These are phyloP conservation scores for Pythium volutum DNA, from an alignment of 352 stramenopile genomes.

Conservation along the genomic window DNA sequence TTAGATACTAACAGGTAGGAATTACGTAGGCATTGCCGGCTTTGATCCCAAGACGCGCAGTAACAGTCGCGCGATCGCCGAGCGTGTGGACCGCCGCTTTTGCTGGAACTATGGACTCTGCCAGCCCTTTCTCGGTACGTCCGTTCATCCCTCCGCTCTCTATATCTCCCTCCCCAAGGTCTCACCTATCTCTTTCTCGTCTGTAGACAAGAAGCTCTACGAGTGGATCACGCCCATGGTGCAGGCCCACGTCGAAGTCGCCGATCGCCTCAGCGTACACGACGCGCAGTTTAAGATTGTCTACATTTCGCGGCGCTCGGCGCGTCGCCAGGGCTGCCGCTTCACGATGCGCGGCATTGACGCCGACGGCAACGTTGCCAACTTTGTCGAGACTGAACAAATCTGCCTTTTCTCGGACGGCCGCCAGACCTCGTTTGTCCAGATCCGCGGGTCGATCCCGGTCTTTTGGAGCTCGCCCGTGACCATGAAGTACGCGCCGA, in stretches of 20 bases:
- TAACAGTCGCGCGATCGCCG: conserved; percentile 36
- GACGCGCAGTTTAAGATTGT: conserved; percentile 52
- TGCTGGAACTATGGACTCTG: conserved; percentile 91
- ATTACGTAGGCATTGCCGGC: conserved; percentile 40
- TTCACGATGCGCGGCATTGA: conserved; percentile 92
- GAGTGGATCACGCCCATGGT: conserved; percentile 65
- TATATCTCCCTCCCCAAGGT: too few species aligned
- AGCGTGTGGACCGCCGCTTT: conserved; percentile 81
- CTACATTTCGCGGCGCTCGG: conserved; percentile 65
- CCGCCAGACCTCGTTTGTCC: conserved; percentile 86
- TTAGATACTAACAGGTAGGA: neutral
- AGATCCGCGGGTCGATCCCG: conserved; percentile 95
- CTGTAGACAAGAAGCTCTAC: conserved; percentile 36
- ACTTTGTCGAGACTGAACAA: conserved; percentile 95
- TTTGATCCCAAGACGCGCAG: conserved; percentile 50
- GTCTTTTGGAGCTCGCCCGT: conserved; percentile 90
- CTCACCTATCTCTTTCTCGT: conserved; percentile 22
- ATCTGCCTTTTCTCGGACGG: conserved; percentile 60
- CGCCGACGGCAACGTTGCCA: conserved; percentile 85
- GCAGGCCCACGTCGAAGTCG: conserved; percentile 55
- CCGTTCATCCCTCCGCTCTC: neutral
- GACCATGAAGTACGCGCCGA: conserved; percentile 92
- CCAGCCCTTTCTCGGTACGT: conserved; percentile 49
- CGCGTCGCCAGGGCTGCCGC: conserved; percentile 80
- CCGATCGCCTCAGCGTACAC: conserved; percentile 46